Base-by-base conservation (phyloP, 495 filamentous ascomycete genomes). In the Haplographium delicatum region DNA sequence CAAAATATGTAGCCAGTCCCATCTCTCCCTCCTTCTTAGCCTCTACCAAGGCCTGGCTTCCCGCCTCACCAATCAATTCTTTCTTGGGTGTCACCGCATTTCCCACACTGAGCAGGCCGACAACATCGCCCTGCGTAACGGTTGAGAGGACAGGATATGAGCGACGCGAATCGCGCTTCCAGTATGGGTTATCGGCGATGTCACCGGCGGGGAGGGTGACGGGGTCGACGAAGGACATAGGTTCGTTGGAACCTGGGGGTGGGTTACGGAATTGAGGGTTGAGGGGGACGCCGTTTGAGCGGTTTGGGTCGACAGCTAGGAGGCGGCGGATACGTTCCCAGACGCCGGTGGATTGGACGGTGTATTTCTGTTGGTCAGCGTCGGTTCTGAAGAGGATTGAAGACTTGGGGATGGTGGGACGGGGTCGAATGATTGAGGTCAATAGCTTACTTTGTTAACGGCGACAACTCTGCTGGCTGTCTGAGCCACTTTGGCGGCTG, bases 141-240 rank as follows among this genome's bases (percentile, higher is more conserved):
- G 85, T 80, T 59, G 85, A 89, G 38, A 86, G 74, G 48, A 75
- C 76, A n/a, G 94, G 86, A 72, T 97, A 98, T 61, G 75, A 79
- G 60, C 94, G 82, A 41, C 93, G 85, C 44, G 73, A 68, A 59
- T 98, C 93, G 48, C 93, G 89, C 72, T 94, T 94, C 88, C 89
- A 98, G 80, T 98, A 98, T 31, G 93, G 81, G 69, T 98, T 98
- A 63, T 95, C 93, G 59, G 93, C 93, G 55, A 98, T 81, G 67
- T 99, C 93, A 47, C 81, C 90, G 2, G 93, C 88, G n/a, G 94
- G 93, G 0, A 86, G 27, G 10, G 91, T 96, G 41, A 94, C 87
- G 13, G 90, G 90, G 63, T 97, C 94, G 65, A 88, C 82, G 70
- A 96, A 98, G 23, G 66, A 64, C 19, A 77, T 62, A 22, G 94